phyloP scores from a whole-genome alignment of 331 rosid species.

The Prunus yedoensis region DNA sequence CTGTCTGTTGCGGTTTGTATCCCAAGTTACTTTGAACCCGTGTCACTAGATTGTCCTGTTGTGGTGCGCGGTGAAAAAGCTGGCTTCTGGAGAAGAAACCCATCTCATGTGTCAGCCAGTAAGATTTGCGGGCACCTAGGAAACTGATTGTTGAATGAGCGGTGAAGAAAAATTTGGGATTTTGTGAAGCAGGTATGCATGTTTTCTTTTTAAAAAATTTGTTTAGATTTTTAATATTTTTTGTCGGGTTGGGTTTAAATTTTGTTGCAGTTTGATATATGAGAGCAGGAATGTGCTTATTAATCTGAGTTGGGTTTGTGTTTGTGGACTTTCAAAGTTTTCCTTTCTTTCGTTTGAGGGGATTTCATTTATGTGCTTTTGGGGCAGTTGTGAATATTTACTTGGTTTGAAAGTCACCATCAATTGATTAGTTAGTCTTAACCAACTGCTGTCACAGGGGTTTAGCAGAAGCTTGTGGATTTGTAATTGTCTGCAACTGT shows the following conservation, averaged over 20 bases:
- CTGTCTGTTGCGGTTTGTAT: conserved; percentile 27
- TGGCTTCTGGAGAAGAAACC: conserved; percentile 27
- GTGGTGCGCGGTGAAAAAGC: conserved; percentile 20
- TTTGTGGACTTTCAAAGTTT: conserved; percentile 3
- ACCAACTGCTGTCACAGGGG: neutral
- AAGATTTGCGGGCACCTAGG: conserved; percentile 23
- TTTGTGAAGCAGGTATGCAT: conserved; percentile 12
- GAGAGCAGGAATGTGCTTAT: neutral
- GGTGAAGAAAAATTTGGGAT: conserved; percentile 23
- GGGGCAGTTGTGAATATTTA: conserved; percentile 2
- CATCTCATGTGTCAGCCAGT: conserved; percentile 13
- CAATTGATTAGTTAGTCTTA: neutral
- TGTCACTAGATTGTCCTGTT: conserved; percentile 20
- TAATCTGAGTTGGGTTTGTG: neutral
- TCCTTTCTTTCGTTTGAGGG: conserved; percentile 1
- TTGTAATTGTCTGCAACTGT: neutral
- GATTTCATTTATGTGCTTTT: neutral
- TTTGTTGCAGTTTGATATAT: neutral
- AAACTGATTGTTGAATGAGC: conserved; percentile 21
- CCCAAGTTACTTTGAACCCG: neutral
- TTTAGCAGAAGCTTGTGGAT: conserved; percentile 6
- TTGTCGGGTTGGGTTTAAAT: neutral
- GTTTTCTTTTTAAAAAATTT: neutral
- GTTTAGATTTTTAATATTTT: neutral
- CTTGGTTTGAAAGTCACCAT: conserved; percentile 3